These are phyloP conservation scores for Metarhizium anisopliae DNA, from an alignment of 2,329 filamentous ascomycete species.

Conservation along the genomic window DNA sequence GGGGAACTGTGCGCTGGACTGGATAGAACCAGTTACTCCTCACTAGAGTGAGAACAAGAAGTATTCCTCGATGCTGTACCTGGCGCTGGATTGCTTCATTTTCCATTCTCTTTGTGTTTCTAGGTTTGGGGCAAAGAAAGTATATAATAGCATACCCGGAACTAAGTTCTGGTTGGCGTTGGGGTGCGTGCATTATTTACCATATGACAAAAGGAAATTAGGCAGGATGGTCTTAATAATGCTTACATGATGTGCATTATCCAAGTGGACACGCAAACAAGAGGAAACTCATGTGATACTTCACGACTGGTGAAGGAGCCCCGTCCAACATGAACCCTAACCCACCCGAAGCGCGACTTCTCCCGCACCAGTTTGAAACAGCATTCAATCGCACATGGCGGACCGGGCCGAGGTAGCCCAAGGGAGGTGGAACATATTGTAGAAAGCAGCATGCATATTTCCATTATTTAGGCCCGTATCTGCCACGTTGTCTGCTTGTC, in stretches of 20 bases:
- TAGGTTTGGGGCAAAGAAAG: too few relatives aligned
- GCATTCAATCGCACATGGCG: background rate
- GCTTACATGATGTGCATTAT: too few relatives aligned
- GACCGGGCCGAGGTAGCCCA: background rate
- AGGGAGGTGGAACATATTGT: too few relatives aligned
- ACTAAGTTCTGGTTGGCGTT: background rate
- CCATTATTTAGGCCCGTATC: background rate
- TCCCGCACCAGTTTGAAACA: background rate
- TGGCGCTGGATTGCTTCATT: background rate
- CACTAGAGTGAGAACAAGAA: background rate
- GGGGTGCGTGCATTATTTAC: background rate
- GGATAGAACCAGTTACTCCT: constrained; percentile 21
- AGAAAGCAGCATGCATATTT: background rate
- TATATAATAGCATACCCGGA: background rate
- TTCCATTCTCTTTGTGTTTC: background rate
- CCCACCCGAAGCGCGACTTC: background rate
- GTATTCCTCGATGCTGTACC: background rate
- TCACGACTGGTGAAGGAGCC: too few relatives aligned
- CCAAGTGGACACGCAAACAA: too few relatives aligned
- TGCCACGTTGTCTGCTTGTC: too few relatives aligned
- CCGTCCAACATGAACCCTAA: background rate
- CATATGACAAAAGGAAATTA: too few relatives aligned
- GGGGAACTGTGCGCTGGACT: constrained; percentile 33
- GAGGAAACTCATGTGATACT: too few relatives aligned
- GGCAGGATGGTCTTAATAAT: too few relatives aligned